phyloP scores from a whole-genome alignment of 768 basidiomycete genomes.

The Sarcomyxa edulis region DNA sequence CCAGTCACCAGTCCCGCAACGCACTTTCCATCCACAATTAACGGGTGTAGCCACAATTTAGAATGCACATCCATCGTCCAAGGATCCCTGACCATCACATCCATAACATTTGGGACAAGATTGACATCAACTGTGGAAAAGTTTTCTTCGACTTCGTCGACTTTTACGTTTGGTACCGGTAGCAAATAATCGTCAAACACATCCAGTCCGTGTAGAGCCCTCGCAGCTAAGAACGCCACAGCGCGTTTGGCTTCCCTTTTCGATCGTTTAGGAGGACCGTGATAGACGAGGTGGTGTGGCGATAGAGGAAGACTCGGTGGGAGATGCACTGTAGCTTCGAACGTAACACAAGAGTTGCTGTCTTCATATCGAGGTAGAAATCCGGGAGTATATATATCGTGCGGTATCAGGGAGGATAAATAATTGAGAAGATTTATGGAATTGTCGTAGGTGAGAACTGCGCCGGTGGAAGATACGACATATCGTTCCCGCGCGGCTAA shows the following conservation, averaged over 20 bases:
- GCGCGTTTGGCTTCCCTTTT: conserved; percentile 84
- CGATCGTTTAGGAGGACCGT: conserved; percentile 54
- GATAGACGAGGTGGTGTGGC: conserved; percentile 44
- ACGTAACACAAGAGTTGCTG: conserved; percentile 17
- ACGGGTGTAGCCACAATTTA: conserved; percentile 58
- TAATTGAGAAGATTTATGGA: conserved; percentile 66
- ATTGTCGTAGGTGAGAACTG: conserved; percentile 75
- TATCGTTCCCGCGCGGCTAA: conserved; percentile 67
- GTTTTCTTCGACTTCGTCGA: conserved; percentile 51
- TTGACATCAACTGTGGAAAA: conserved; percentile 34
- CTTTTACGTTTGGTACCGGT: conserved; percentile 52
- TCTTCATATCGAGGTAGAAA: conserved; percentile 50
- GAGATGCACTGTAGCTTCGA: conserved; percentile 50
- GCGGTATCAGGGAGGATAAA: conserved; percentile 74
- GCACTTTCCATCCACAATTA: conserved; percentile 43
- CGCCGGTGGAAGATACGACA: conserved; percentile 66
- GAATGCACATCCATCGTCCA: conserved; percentile 39
- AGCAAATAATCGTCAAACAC: conserved; percentile 82
- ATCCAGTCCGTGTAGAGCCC: conserved; percentile 58
- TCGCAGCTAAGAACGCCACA: conserved; percentile 76
- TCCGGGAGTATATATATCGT: conserved; percentile 60
- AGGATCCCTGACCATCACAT: conserved; percentile 59
- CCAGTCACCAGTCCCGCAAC: conserved; percentile 67
- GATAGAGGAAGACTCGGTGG: conserved; percentile 65
- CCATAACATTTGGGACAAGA: conserved; percentile 47